These are phyloP conservation scores for Hyaloscypha finlandica DNA, from an alignment of 495 filamentous ascomycete genomes.

Conservation along the genomic window DNA sequence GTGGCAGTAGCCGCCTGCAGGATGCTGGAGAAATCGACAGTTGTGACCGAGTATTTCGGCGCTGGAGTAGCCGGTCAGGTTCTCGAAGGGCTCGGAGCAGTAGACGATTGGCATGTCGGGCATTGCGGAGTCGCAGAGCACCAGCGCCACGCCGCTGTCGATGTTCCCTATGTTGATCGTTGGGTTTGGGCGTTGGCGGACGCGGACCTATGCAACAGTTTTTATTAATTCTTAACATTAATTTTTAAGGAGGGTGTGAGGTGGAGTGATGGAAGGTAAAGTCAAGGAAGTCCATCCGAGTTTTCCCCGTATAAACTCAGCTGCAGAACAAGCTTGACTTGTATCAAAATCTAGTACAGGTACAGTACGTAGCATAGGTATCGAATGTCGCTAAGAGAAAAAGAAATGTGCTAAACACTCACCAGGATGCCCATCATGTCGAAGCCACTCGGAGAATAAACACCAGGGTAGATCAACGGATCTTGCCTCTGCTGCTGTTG, in stretches of 20 bases:
- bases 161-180: slow-evolving; percentile 46
- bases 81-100: slow-evolving; percentile 44
- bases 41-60: slow-evolving; percentile 48
- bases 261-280: neutral
- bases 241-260: neutral
- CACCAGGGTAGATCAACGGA: slow-evolving; percentile 45
- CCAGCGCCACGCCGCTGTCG: slow-evolving; percentile 48
- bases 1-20: slow-evolving; percentile 34
- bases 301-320: neutral
- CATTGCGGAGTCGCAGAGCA: slow-evolving; percentile 47
- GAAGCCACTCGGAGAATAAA: slow-evolving; percentile 49
- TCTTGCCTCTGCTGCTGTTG: slow-evolving; percentile 24
- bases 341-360: neutral
- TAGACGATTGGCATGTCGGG: slow-evolving; percentile 52
- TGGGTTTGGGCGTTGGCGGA: slow-evolving; percentile 45
- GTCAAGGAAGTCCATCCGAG: neutral
- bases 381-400: neutral
- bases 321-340: neutral
- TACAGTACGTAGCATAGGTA: neutral
- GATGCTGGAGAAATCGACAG: slow-evolving; percentile 55
- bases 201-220: slow-evolving; percentile 34
- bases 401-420: neutral
- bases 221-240: neutral
- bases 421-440: slow-evolving; percentile 53
- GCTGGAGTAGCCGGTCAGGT: slow-evolving; percentile 46